Evolutionary conservation across 2,329 filamentous ascomycete species (phyloP).

Genomic region (Colletotrichum sp.): DNA sequence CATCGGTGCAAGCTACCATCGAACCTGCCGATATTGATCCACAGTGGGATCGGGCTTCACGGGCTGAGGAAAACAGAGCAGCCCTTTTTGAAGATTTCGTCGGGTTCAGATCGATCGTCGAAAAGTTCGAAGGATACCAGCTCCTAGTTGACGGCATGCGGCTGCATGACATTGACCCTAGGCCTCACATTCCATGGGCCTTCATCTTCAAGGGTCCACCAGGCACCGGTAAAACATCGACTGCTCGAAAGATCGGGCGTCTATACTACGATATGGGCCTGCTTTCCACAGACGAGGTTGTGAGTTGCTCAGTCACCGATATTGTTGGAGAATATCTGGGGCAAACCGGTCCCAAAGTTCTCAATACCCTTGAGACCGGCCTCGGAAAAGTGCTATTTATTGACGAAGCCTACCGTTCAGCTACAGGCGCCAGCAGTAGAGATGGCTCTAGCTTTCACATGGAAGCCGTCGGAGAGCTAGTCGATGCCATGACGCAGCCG

Average conservation of each 20-base stretch:
- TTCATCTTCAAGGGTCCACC: slow-evolving; percentile 64
- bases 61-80: neutral
- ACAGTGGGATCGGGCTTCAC: slow-evolving; percentile 53
- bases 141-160: slow-evolving; percentile 56
- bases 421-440: slow-evolving; percentile 21
- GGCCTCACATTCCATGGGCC: slow-evolving; percentile 56
- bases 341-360: slow-evolving; percentile 61
- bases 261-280: slow-evolving; percentile 65
- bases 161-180: slow-evolving; percentile 55
- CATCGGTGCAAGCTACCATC: slow-evolving; percentile 24
- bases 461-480: slow-evolving; percentile 33
- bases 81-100: slow-evolving; percentile 62
- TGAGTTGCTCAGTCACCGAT: slow-evolving; percentile 59
- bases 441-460: slow-evolving; percentile 46
- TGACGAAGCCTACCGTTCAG: slow-evolving; percentile 60
- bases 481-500: slow-evolving; percentile 37
- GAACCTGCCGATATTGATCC: slow-evolving; percentile 23
- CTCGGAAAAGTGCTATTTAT: slow-evolving; percentile 62
- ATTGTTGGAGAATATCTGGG: slow-evolving; percentile 61
- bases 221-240: slow-evolving; percentile 66
- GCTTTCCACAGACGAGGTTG: slow-evolving; percentile 54
- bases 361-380: slow-evolving; percentile 52
- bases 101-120: slow-evolving; percentile 60
- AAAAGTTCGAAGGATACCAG: slow-evolving; percentile 59
- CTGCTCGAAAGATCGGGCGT: slow-evolving; percentile 60